These are phyloP conservation scores for California macrophylla DNA, from an alignment of 441 rosid genomes.

Conservation along the genomic window DNA sequence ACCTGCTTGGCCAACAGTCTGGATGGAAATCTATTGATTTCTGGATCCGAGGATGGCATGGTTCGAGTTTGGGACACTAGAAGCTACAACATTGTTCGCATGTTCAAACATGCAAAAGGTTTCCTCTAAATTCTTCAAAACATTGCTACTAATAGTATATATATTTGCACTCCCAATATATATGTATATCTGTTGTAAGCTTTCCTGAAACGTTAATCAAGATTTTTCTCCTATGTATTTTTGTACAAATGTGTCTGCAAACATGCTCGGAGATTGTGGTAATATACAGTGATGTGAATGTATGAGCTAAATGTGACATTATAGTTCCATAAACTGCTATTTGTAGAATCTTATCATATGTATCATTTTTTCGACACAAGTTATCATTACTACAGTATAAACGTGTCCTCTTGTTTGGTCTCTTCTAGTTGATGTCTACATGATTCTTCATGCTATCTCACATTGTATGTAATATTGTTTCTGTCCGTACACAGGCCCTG, in stretches of 20 bases:
- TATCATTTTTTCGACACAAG: background rate
- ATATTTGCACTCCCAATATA: background rate
- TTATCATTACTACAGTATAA: background rate
- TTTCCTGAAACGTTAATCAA: background rate
- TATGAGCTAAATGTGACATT: background rate
- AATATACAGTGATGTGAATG: background rate
- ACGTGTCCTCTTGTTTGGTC: background rate
- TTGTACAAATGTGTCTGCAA: background rate
- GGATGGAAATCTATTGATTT: slow-evolving; percentile 47
- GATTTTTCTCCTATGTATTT: too few species aligned
- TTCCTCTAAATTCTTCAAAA: background rate
- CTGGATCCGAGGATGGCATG: slow-evolving; percentile 76
- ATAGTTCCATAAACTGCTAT: background rate
- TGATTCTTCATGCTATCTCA: background rate
- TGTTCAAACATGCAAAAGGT: slow-evolving; percentile 61
- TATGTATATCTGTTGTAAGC: background rate
- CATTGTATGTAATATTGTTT: background rate
- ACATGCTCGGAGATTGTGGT: background rate
- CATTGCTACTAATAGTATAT: background rate
- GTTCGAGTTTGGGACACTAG: slow-evolving; percentile 58
- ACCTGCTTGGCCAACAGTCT: slow-evolving; percentile 59
- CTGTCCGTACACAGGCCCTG: slow-evolving; percentile 37
- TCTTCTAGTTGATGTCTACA: background rate
- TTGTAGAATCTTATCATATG: background rate
- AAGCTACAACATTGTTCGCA: slow-evolving; percentile 37